These are phyloP conservation scores for Wickerhamiella australiensis DNA, from an alignment of 805 yeast species.

Conservation along the genomic window DNA sequence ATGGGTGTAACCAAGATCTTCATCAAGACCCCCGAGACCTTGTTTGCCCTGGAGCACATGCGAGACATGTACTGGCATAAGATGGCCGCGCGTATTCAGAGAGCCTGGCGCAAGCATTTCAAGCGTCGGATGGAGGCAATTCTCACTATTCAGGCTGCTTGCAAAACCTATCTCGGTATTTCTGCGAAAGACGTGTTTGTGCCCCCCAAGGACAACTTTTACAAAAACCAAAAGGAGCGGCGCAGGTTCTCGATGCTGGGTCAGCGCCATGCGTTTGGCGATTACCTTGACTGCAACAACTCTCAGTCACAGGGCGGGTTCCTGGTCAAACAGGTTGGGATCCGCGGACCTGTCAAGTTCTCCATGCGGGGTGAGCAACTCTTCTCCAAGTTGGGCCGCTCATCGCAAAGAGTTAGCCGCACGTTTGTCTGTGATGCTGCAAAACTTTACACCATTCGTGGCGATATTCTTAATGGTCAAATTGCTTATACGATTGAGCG, in stretches of 20 bases:
- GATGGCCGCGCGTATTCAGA: slow-evolving; percentile 94
- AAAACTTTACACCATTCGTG: slow-evolving; percentile 58
- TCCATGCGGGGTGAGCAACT: slow-evolving; percentile 73
- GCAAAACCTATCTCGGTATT: slow-evolving; percentile 70
- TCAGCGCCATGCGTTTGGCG: slow-evolving; percentile 85
- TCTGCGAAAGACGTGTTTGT: slow-evolving; percentile 62
- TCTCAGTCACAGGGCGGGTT: slow-evolving; percentile 65
- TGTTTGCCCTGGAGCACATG: slow-evolving; percentile 90
- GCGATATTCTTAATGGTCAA: slow-evolving; percentile 52
- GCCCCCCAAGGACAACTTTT: slow-evolving; percentile 23
- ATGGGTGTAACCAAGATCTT: slow-evolving; percentile 86
- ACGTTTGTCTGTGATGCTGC: slow-evolving; percentile 56
- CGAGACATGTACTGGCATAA: slow-evolving; percentile 96
- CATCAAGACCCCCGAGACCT: slow-evolving; percentile 91
- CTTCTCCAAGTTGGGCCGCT: slow-evolving; percentile 81
- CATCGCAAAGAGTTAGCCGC: slow-evolving; percentile 66
- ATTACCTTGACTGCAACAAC: slow-evolving; percentile 76
- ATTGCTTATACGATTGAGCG: slow-evolving; percentile 50
- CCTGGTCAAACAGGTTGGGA: slow-evolving; percentile 54
- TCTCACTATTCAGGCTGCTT: slow-evolving; percentile 61
- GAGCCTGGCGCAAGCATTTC: slow-evolving; percentile 85
- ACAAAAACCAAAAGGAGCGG: slow-evolving; percentile 74
- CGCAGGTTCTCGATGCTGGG: slow-evolving; percentile 80
- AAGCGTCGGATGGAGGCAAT: slow-evolving; percentile 82
- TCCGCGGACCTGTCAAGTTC: slow-evolving; percentile 56